Conservation (phyloP, 345 rosid species). For the Microthlaspi erraticum region DNA sequence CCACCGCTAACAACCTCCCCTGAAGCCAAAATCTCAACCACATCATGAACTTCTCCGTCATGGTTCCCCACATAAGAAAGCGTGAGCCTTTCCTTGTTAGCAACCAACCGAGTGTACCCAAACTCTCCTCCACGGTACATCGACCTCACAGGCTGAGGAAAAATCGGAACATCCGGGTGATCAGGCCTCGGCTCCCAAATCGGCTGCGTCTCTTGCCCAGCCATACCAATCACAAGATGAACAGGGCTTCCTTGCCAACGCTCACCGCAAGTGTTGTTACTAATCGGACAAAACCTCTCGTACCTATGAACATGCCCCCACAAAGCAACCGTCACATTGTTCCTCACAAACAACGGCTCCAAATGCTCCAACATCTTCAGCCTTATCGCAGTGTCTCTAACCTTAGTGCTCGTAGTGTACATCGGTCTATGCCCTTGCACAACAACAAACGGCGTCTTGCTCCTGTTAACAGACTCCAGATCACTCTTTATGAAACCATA, state of each 20-base stretch:
- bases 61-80: constrained; percentile 84
- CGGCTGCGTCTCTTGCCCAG: constrained; percentile 90
- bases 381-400: constrained; percentile 61
- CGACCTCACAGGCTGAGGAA: constrained; percentile 76
- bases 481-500: constrained; percentile 72
- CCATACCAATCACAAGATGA: constrained; percentile 97
- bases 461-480: constrained; percentile 75
- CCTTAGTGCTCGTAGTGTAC: constrained; percentile 81
- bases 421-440: constrained; percentile 95
- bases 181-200: constrained; percentile 80
- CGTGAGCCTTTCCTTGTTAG: constrained; percentile 75
- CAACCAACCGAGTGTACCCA: constrained; percentile 82
- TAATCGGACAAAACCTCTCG: constrained; percentile 89
- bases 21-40: constrained; percentile 76
- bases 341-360: constrained; percentile 77
- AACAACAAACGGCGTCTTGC: constrained; percentile 76
- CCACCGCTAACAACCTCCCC: constrained; percentile 65
- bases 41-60: constrained; percentile 86
- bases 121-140: constrained; percentile 93
- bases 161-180: constrained; percentile 68
- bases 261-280: constrained; percentile 72
- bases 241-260: constrained; percentile 69
- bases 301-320: constrained; percentile 98
- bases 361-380: constrained; percentile 71
- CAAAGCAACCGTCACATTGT: constrained; percentile 76